Evolutionary conservation across 306 rosid species (phyloP), one percentile per base, ranked within the genome.

Genomic region (Echinosophora koreensis): DNA sequence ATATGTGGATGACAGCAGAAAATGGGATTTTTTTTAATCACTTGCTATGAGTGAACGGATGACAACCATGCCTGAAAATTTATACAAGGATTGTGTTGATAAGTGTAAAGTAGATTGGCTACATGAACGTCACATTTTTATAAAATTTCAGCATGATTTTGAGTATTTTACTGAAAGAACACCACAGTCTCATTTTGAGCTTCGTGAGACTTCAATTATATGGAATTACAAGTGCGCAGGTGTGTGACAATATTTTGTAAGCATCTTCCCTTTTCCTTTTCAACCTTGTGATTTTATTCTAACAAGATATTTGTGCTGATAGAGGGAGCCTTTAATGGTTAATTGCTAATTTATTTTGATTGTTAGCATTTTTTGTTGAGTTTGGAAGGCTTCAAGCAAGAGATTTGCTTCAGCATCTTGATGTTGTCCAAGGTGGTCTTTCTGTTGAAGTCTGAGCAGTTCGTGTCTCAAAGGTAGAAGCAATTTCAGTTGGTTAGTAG

Each of bases 371-470:
- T 92, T 97, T 92, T 87, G 70, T 95, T 65, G 97, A 92, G 81
- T 95, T 95, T 82, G 98, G 97, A 87, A 90, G 97, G 84, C 79
- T 95, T 77, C 98, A 95, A 92, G 98, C 98, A 34, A 92, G 97
- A 84, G 98, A 95, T 84, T 73, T 95, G 81, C 78, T 95, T 77
- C 97, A 92, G 87, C 97, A 95, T 84, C 93, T 94, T 18, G 97
- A 95, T 72, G 97, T 92, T 13, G 92, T 92, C 80, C 97, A 90
- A 83, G 97, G 97, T 66, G 84, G 92, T 76, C 88, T 90, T 68
- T 90, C 93, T 30, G 93, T 95, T 35, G 98, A 95, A 87, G 97
- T 95, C 49, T 89, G 97, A 34, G 93, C 97, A 66, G 97, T 90
- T 66, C 97, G 98, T 47, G 93, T 92, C 56, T 90, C 98, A 52